These are phyloP conservation scores for Boeremia exigua DNA, from an alignment of 2,329 filamentous ascomycete species.

Conservation along the genomic window DNA sequence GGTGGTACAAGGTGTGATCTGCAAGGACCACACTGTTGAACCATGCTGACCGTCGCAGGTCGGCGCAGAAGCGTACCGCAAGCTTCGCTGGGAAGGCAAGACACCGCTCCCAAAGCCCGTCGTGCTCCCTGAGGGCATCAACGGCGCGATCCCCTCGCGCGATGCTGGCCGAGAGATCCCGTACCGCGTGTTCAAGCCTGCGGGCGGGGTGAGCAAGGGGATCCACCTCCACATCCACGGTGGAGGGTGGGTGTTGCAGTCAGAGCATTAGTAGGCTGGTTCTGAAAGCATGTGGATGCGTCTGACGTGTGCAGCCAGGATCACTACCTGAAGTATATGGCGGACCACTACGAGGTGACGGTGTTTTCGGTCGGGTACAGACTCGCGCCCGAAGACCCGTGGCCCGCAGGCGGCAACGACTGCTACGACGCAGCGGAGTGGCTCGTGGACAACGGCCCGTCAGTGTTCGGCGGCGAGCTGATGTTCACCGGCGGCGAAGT, in stretches of 20 bases:
- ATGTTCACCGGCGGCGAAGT: slow-evolving; percentile 51
- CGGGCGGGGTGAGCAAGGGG: slow-evolving; percentile 52
- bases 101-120: slow-evolving; percentile 57
- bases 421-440: slow-evolving; percentile 64
- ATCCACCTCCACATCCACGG: slow-evolving; percentile 65
- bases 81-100: slow-evolving; percentile 61
- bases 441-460: slow-evolving; percentile 56
- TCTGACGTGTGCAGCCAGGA: slow-evolving; percentile 51
- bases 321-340: slow-evolving; percentile 56
- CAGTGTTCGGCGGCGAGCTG: slow-evolving; percentile 51
- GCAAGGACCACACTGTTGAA: not conserved
- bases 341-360: slow-evolving; percentile 56
- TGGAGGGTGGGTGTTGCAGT: slow-evolving; percentile 55
- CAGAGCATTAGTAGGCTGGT: slow-evolving; percentile 46
- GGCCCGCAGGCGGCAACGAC: slow-evolving; percentile 61
- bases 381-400: slow-evolving; percentile 65
- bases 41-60: slow-evolving; percentile 44
- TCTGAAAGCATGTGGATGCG: not conserved
- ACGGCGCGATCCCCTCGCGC: slow-evolving; percentile 59
- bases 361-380: slow-evolving; percentile 65
- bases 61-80: slow-evolving; percentile 60
- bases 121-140: slow-evolving; percentile 54
- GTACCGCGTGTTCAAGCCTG: slow-evolving; percentile 59
- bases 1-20: slow-evolving; percentile 58
- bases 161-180: slow-evolving; percentile 59